These are phyloP conservation scores for Hypsizygus marmoreus DNA, from an alignment of 768 basidiomycete species.

Conservation along the genomic window DNA sequence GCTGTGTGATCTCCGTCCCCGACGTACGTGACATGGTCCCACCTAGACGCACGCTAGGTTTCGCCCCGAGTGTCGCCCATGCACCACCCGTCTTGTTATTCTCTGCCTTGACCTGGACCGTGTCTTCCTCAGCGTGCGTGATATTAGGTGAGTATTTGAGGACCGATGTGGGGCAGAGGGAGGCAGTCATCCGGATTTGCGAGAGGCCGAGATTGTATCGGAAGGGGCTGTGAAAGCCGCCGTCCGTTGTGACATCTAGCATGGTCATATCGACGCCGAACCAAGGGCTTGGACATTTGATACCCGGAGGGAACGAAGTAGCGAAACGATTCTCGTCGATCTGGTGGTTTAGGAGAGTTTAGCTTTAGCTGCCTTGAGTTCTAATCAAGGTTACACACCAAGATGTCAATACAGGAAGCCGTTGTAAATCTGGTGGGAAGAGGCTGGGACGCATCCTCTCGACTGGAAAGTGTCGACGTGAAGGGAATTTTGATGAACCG, in stretches of 20 bases:
- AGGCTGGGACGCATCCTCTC: background rate
- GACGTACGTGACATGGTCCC: background rate
- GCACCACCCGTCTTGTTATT: background rate
- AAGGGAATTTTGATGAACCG: constrained; percentile 1
- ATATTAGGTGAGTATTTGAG: background rate
- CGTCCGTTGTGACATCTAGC: background rate
- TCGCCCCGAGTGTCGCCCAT: background rate
- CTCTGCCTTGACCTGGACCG: background rate
- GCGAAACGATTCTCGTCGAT: background rate
- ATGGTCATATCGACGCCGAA: background rate
- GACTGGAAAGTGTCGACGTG: background rate
- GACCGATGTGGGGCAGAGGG: background rate
- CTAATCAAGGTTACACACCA: background rate
- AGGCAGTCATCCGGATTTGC: constrained; percentile 1
- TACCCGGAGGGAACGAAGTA: background rate
- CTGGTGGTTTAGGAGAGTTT: background rate
- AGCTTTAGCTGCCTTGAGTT: background rate
- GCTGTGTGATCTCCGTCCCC: background rate
- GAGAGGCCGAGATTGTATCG: background rate
- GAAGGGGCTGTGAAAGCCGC: background rate
- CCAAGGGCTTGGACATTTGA: constrained; percentile 2
- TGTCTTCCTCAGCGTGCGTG: constrained; percentile 4
- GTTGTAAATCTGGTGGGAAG: background rate
- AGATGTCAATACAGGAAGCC: background rate
- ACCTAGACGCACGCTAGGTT: background rate